A percentile compares a stretch with the other conserved stretches of the same genome.
phyloP scores from a whole-genome alignment of 352 stramenopile genomes.

The Peronospora tabacina region DNA sequence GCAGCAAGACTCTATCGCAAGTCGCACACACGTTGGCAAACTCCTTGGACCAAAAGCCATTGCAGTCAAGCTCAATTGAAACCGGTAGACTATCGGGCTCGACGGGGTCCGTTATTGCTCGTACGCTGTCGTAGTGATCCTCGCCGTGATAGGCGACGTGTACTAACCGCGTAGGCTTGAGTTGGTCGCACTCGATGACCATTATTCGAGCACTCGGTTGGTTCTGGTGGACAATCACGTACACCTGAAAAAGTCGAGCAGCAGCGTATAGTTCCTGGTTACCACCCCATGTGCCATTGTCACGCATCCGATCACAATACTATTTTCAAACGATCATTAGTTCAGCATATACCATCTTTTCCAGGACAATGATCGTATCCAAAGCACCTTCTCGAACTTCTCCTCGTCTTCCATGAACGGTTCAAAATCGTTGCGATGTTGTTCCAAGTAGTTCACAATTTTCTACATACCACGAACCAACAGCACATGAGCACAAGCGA shows the following conservation, averaged over 20 bases:
- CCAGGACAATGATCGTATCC: neutral
- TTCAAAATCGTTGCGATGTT: constrained; percentile 67
- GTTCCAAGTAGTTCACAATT: constrained; percentile 63
- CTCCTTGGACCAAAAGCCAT: constrained; percentile 50
- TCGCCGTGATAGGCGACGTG: constrained; percentile 64
- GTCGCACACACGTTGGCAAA: constrained; percentile 45
- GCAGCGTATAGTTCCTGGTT: constrained; percentile 79
- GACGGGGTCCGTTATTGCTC: constrained; percentile 37
- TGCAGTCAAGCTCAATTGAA: constrained; percentile 47
- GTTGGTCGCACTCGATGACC: constrained; percentile 65
- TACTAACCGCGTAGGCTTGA: constrained; percentile 40
- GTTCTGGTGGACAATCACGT: constrained; percentile 75
- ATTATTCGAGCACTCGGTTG: constrained; percentile 34
- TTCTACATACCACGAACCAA: constrained; percentile 26
- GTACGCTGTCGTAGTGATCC: constrained; percentile 82
- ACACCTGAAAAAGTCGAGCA: constrained; percentile 58
- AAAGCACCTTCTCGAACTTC: constrained; percentile 64
- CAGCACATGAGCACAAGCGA: neutral
- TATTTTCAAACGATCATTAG: constrained; percentile 7
- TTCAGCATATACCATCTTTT: neutral
- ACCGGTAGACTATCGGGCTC: constrained; percentile 27
- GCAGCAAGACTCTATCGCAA: constrained; percentile 13
- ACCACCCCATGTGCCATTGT: constrained; percentile 74
- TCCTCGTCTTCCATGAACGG: constrained; percentile 87
- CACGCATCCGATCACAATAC: constrained; percentile 74